Evolutionary conservation across 2,329 filamentous ascomycete species (phyloP), one percentile per base, ranked within the genome.

Genomic region (Talaromyces funiculosus): DNA sequence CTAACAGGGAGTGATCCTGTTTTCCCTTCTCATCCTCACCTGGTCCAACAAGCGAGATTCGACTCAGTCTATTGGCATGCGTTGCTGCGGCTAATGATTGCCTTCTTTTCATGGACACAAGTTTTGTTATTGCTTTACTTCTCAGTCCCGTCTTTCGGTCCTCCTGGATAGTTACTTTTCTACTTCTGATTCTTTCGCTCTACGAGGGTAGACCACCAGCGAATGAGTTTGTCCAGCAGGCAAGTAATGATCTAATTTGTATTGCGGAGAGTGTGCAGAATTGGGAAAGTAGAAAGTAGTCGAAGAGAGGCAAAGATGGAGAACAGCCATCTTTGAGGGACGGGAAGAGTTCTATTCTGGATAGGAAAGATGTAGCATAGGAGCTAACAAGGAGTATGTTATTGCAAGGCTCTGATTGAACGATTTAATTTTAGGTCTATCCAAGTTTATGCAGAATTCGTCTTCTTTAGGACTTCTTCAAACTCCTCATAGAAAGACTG

Each of bases 31-130:
- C 59, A n/a, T 10, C 29, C 22, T 56, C 59, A 35, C 59, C 59
- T 5, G 56, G 42, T 51, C 51, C 43, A 26, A 40, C 35, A n/a
- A 56, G 42, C 20, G 31, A 37, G 3, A 26, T 56, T 35, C 51
- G 59, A 33, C 33, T 56, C 33, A 18, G 14, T 26, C 20, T 51
- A 20, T n/a, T 60, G 3, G 7, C 31, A 0, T 16, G 33, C 16
- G 18, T 60, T 10, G 59, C 59, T n/a, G n/a, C 59, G 53, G 24
- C 42, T 60, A n/a, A 60, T 53, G 3, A 51, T 60, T 43, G 1
- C 35, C 12, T 47, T 40, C 8, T 18, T 56, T 24, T 49, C 24
- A 33, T 56, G 40, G 35, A 33, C 22, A 14, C 29, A 14, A 31
- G 35, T 2, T 42, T 29, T 5, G 4, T 47, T n/a, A n/a, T 60